Evolutionary conservation across 495 filamentous ascomycete species (phyloP), one percentile per base, ranked within the genome.

Genomic region (Trichoderma asperelloides): DNA sequence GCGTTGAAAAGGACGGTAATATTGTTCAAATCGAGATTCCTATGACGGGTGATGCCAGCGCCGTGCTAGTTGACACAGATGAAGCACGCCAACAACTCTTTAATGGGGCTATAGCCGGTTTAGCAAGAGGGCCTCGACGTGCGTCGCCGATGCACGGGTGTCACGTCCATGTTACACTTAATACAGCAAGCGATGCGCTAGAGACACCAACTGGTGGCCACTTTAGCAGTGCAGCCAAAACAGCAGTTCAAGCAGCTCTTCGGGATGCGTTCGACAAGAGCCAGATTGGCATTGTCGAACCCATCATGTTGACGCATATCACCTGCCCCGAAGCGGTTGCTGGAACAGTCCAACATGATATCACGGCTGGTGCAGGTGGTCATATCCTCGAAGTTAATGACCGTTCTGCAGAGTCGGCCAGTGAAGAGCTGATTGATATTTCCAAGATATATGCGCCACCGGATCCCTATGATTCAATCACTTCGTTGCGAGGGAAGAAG

Each of bases 311-410:
- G 69, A 92, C 91, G 12, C 86, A 85, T 21, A 94, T 99, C 72
- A 84, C 81, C 74, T 89, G 93, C 66, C 89, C 93, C 72, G 95
- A 97, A 78, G 83, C 82, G 16, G 86, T 85, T 28, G 84, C 97
- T 23, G 91, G 93, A 15, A 82, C 85, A 3, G 91, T 99, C n/a
- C 90, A 96, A 55, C 92, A 95, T 68, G 96, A 99, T 72, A 84
- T 99, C 49, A 88, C 86, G 18, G 87, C 91, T 15, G 86, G 86
- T 0, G 85, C 94, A 1, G 95, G 96, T 62, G 96, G 94, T 0
- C 89, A 89, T 65, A 89, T 98, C 33, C 74, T 96, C 65, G 91
- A 92, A 43, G 87, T 98, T 13, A 88, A 88, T 65, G 88, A 89
- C 65, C 84, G 87, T 23, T 71, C 79, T 37, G 78, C 77, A 39